Conservation (phyloP, 345 rosid species). For the Litchi chinensis region DNA sequence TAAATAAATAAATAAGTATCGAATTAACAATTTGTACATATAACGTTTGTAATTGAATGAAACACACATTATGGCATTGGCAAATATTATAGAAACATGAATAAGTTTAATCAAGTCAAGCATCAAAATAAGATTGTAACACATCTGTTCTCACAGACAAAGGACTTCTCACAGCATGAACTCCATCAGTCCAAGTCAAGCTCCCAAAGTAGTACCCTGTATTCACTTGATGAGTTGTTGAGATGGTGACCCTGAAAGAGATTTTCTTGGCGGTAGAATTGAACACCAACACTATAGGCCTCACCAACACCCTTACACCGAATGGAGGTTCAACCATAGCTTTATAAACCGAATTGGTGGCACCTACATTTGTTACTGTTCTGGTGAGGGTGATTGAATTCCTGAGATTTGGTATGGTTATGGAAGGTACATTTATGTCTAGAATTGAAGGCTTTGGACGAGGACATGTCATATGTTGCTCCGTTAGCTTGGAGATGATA, state of each 20-base stretch:
- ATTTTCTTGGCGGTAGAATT: slow-evolving; percentile 21
- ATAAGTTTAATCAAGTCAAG: background rate
- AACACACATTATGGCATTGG: background rate
- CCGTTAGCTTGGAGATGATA: slow-evolving; percentile 39
- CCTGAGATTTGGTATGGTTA: slow-evolving; percentile 58
- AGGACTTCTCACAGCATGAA: slow-evolving; percentile 51
- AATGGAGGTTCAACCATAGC: slow-evolving; percentile 47
- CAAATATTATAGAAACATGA: background rate
- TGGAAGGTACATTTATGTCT: slow-evolving; percentile 61
- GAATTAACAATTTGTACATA: background rate
- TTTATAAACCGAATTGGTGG: slow-evolving; percentile 37
- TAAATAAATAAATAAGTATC: too few relatives aligned
- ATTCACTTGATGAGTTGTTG: slow-evolving; percentile 13
- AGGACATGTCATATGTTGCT: slow-evolving; percentile 33
- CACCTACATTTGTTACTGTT: slow-evolving; percentile 61
- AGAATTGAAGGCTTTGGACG: slow-evolving; percentile 33
- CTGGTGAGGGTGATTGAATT: slow-evolving; percentile 37
- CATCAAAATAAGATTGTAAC: slow-evolving; percentile 17
- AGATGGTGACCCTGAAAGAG: slow-evolving; percentile 32
- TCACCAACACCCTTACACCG: slow-evolving; percentile 35
- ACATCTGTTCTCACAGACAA: slow-evolving; percentile 50
- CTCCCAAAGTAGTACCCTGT: slow-evolving; percentile 66
- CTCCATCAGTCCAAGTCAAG: slow-evolving; percentile 59
- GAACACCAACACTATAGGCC: slow-evolving; percentile 40
- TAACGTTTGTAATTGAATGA: background rate